These are phyloP conservation scores for Colletotrichum lindemuthianum DNA, from an alignment of 2,329 filamentous ascomycete genomes.

Conservation along the genomic window DNA sequence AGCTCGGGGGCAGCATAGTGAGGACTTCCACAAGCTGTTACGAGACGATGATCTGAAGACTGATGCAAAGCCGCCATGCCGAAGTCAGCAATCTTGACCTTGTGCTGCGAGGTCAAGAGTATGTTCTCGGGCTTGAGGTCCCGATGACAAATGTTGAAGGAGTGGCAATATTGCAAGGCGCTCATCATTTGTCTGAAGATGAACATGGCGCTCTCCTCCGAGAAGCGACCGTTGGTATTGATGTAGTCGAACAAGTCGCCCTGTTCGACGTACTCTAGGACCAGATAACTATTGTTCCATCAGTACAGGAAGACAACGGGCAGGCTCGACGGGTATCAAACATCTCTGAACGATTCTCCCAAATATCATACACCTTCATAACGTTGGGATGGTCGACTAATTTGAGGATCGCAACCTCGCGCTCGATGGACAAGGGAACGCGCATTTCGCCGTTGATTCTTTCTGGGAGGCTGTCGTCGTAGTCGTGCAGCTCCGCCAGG, in stretches of 20 bases:
- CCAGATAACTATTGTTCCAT: conserved; percentile 77
- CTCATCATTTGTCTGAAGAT: conserved; percentile 95
- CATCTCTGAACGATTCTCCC: conserved; percentile 97
- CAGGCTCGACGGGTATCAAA: conserved; percentile 49
- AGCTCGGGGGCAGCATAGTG: conserved; percentile 97
- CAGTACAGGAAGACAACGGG: conserved; percentile 30
- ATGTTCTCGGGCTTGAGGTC: conserved; percentile 99
- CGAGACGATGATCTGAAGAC: conserved; percentile 79
- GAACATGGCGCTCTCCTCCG: conserved; percentile 82
- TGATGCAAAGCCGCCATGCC: conserved; percentile 95
- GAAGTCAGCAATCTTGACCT: conserved; percentile 96
- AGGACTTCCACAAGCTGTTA: conserved; percentile 93
- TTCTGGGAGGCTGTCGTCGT: conserved; percentile 67
- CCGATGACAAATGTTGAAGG: conserved; percentile 93
- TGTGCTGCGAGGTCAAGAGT: conserved; percentile 77
- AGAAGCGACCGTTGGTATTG: conserved; percentile 75
- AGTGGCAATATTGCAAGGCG: conserved; percentile 91
- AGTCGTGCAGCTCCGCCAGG: conserved; percentile 82
- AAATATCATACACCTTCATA: conserved; percentile 94
- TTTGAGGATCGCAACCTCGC: conserved; percentile 97
- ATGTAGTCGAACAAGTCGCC: conserved; percentile 90
- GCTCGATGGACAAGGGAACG: conserved; percentile 89
- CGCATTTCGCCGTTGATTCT: conserved; percentile 70
- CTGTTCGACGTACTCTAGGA: conserved; percentile 88
- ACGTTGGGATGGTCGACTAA: conserved; percentile 95